A percentile compares a stretch with the other conserved stretches of the same genome.
Evolutionary conservation across 805 yeast genomes (phyloP).

Genomic region (Candida sanyiensis): DNA sequence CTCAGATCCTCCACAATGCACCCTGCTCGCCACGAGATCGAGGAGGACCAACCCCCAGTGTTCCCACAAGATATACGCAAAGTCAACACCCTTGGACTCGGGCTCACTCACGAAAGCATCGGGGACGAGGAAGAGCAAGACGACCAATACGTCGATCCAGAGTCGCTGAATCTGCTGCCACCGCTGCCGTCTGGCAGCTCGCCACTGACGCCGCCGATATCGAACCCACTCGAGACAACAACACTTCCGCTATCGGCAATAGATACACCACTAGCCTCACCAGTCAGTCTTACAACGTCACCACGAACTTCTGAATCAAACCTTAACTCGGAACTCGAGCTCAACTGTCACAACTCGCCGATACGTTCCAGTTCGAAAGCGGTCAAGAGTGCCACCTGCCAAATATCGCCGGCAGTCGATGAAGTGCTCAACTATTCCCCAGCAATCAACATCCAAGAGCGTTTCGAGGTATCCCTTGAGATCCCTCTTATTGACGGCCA

Average conservation of each 20-base stretch:
- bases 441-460: conserved; percentile 21
- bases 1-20: no score
- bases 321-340: conserved; percentile 2
- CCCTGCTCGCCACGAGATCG: background rate
- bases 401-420: background rate
- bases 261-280: conserved; percentile 5
- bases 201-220: background rate
- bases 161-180: conserved; percentile 16
- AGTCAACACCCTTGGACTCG: conserved; percentile 1
- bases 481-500: conserved; percentile 11
- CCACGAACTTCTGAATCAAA: conserved; percentile 3
- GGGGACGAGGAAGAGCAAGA: conserved; percentile 1
- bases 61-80: no score
- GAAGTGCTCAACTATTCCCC: conserved; percentile 17
- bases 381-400: background rate
- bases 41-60: background rate
- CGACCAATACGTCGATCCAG: conserved; percentile 13
- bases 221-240: conserved; percentile 1
- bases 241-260: background rate
- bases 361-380: background rate
- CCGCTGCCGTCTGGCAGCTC: conserved; percentile 17
- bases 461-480: conserved; percentile 21
- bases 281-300: conserved; percentile 1
- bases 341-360: background rate
- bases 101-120: background rate